These are phyloP conservation scores for Silene noctiflora DNA, from an alignment of 179 eudicot genomes.

Conservation along the genomic window DNA sequence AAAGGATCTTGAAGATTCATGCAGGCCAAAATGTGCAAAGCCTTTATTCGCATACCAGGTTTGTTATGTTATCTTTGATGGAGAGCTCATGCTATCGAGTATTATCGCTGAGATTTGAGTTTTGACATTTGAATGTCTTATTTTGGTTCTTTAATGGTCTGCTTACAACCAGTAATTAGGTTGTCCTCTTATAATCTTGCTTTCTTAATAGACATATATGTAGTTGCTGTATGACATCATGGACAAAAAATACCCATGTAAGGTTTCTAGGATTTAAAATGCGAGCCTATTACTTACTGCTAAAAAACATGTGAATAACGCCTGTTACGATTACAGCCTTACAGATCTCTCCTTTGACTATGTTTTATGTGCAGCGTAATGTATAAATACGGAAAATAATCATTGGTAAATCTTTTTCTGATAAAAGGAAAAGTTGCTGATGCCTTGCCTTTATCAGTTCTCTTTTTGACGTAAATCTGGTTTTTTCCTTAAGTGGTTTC, in stretches of 20 bases:
- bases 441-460: background rate
- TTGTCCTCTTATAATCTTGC: background rate
- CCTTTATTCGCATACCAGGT: constrained; percentile 21
- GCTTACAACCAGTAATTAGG: background rate
- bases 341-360: background rate
- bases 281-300: background rate
- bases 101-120: background rate
- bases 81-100: background rate
- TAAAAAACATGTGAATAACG: background rate
- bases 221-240: background rate
- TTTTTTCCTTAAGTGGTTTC: background rate
- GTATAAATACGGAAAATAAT: background rate
- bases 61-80: background rate
- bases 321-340: background rate
- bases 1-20: constrained; percentile 18
- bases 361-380: background rate
- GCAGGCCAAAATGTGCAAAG: constrained; percentile 19
- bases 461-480: background rate
- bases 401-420: background rate
- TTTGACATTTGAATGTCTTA: constrained; percentile 1
- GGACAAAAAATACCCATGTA: background rate
- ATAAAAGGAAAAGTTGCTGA: background rate
- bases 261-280: background rate
- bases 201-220: constrained; percentile 1
- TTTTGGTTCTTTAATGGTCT: background rate